Base-by-base conservation (phyloP, 2,329 filamentous ascomycete species). In the Chrysosporium queenslandicum region DNA sequence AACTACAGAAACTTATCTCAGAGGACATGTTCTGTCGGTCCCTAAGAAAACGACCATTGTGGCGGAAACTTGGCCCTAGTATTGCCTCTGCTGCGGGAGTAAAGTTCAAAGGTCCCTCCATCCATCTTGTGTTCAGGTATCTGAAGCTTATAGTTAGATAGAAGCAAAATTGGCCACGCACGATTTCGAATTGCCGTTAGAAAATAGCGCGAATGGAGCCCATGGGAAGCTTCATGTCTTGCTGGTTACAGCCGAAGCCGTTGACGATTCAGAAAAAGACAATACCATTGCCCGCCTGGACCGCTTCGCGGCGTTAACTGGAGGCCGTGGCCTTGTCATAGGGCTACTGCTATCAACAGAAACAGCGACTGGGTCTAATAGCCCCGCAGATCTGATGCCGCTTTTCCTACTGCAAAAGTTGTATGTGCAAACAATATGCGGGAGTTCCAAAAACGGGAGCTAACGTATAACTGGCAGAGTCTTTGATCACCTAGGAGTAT, bases 331-430 rank as follows among this genome's bases (percentile, higher is more conserved):
- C 46, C 53, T 59, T 14, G 59, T 54, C 32, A 56, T 66, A 16
- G 54, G 53, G 2, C 58, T 63, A 30, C 55, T 66, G 7, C 55
- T 60, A 9, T 64, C 59, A 4, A 59, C 62, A 18, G 41, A 45
- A 9, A 29, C 27, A 2, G 23, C 30, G 32, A 46, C 57, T 1
- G 52, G 59, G 3, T 60, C 7, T 18, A 36, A 47, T 61, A 42
- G 48, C 27, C 23, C 55, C 52, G 16, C 59, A 55, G 48, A 56
- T 56, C 11, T 56, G 49, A 23, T 60, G 47, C 48, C 54, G 4
- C 48, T 64, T 6, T 23, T 65, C 12, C 51, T 47, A 30, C 55
- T 64, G 14, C 62, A 66, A 47, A 57, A 56, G 5, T 40, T 65
- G 64, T 66, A 58, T 12, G 53, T 52, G 14, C 7, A 47, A 18